phyloP scores from a whole-genome alignment of 306 rosid species.

The Malus sylvestris region DNA sequence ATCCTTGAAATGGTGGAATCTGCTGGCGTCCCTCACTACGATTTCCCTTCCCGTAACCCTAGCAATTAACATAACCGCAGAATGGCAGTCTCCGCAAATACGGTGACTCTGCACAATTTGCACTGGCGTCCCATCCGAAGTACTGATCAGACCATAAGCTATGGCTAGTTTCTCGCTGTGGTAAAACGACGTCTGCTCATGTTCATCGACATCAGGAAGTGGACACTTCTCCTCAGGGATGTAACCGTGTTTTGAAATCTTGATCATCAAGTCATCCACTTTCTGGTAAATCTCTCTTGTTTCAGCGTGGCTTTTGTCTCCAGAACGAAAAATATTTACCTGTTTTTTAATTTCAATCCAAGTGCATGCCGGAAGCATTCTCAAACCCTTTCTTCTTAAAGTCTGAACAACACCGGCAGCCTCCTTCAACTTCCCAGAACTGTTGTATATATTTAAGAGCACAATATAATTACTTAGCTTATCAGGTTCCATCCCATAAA shows the following conservation, averaged over 20 bases:
- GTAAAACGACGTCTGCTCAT: conserved; percentile 38
- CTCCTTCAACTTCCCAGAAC: conserved; percentile 59
- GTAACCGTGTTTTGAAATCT: conserved; percentile 58
- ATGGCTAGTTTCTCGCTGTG: conserved; percentile 82
- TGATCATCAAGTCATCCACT: conserved; percentile 55
- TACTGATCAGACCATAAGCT: conserved; percentile 67
- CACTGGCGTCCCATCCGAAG: conserved; percentile 50
- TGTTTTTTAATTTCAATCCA: conserved; percentile 72
- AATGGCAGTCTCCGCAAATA: conserved; percentile 64
- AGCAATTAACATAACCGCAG: conserved; percentile 64
- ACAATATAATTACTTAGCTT: conserved; percentile 68
- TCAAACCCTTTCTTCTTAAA: conserved; percentile 65
- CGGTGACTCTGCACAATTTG: conserved; percentile 78
- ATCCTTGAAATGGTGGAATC: conserved; percentile 80
- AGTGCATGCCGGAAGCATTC: conserved; percentile 63
- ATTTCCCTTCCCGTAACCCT: conserved; percentile 62
- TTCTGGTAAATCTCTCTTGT: conserved; percentile 42
- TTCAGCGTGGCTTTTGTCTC: conserved; percentile 50
- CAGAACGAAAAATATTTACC: conserved; percentile 42
- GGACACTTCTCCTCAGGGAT: conserved; percentile 27
- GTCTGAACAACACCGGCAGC: conserved; percentile 77
- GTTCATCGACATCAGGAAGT: conserved; percentile 79
- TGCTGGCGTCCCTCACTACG: conserved; percentile 68
- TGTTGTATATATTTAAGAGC: conserved; percentile 60
- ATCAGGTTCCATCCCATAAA: conserved; percentile 74